Evolutionary conservation across 2,329 filamentous ascomycete genomes (phyloP), one percentile per base, ranked within the genome.

Genomic region (Reticulascus tulasneorum): DNA sequence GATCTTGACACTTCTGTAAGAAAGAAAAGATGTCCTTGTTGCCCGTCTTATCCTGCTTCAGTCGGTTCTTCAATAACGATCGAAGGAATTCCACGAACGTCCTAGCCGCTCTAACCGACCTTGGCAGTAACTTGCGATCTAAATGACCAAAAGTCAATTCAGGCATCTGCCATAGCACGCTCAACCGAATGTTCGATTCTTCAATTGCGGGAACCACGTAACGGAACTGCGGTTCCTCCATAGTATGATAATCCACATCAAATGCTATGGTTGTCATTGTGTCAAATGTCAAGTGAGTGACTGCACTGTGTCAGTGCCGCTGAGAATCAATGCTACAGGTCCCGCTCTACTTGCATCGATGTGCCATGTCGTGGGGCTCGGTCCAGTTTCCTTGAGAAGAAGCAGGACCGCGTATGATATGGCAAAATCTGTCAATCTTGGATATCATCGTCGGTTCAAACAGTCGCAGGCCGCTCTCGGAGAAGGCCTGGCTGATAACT

Each of bases 21-120:
- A 68, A 68, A 37, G 67, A 62, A 47, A 71, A 69, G 45, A 71
- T 67, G 35, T 71, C 66, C 40, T 62, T 66, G 33, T 65, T 65
- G 23, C 56, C 54, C 24, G 60, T 27, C 18, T 46, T 43, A 11
- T 23, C 36, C 13, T 10, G 46, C 30, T 21, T 42, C 16, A n/a
- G 39, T 35, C 35, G n/a, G n/a, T n/a, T n/a, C n/a, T n/a, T n/a
- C n/a, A 50, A 41, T 2, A 51, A 26, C 9, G 29, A 38, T 3
- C 27, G 29, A 11, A 46, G 45, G 4, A 47, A 23, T 12, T 18
- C 27, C n/a, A n/a, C n/a, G n/a, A n/a, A n/a, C n/a, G n/a, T n/a
- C n/a, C n/a, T n/a, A n/a, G n/a, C n/a, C n/a, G n/a, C n/a, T n/a
- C n/a, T n/a, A n/a, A n/a, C n/a, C n/a, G n/a, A n/a, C n/a, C n/a